Evolutionary conservation across 441 rosid genomes (phyloP), one percentile per base, ranked within the genome.

Genomic region (Corymbia calophylla): DNA sequence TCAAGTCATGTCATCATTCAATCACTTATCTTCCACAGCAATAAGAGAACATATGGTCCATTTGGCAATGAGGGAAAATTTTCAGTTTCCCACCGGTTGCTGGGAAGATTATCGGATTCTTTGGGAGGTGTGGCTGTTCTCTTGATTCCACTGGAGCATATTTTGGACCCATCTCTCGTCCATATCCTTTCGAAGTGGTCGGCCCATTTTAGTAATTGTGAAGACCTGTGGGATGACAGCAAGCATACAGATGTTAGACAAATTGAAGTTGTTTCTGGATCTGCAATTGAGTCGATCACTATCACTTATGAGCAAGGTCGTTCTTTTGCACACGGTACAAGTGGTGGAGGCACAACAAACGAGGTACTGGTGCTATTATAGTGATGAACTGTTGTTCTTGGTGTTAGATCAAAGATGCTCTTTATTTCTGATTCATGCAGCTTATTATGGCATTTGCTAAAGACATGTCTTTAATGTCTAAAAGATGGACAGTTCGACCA

Each of bases 61-160:
- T 44, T 12, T n/a, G 88, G 73, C 48, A 4, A 15, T 21, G 3
- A 1, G 88, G 88, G 49, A 47, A 18, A 16, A 6, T 15, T 12
- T 87, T 87, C 64, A 32, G 17, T 25, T 19, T 87, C 2, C 73
- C 31, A n/a, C 44, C 44, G 21, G 49, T 6, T 23, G 51, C 47
- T 31, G 73, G 86, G 29, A 88, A 88, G 89, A 88, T 80, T 47
- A 35, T 88, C 1, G 89, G 89, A 9, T 88, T 88, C 21, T 47
- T 53, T 29, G 89, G 89, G 12, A 88, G 77, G 68, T 54, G 77
- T 58, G 48, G 80, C n/a, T 0, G n/a, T 48, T 25, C 1, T 39
- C 29, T 88, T 14, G 14, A 80, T 13, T 88, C 89, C 18, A 88
- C 81, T 21, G 89, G 89, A 39, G 89, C 77, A 13, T 15, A 80